Evolutionary conservation across 495 filamentous ascomycete genomes (phyloP), one percentile per base, ranked within the genome.

Genomic region (Rostrohypoxylon terebratum): DNA sequence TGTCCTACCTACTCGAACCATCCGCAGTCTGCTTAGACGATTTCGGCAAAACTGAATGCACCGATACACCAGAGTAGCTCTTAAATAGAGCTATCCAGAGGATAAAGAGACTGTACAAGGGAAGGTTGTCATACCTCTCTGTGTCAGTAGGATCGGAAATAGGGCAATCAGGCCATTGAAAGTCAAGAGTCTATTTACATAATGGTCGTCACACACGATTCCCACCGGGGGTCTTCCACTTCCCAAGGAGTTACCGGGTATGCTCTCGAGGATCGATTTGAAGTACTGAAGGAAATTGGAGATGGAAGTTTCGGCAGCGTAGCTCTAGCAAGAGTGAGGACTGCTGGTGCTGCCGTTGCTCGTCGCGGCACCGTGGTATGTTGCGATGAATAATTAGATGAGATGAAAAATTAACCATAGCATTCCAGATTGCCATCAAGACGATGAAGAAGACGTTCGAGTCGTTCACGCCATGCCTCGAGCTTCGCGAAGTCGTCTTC

Each of bases 401-500:
- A 53, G 28, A 44, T 16, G 16, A 42, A 63, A 65, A 20, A 73
- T 79, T 84, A 53, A 83, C 66, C 33, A 55, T 18, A 62, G n/a
- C 38, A 53, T 28, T 51, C 23, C 66, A 99, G 96, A 94, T 99
- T 73, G 96, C 96, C 2, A 97, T 99, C 78, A 99, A 99, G 84
- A 98, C 96, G 16, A 98, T 99, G 96, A 99, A 99, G 87, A 99
- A 99, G 87, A 93, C 92, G 0, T 99, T 98, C 73, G 94, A 98
- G 40, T 95, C 92, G 3, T 93, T 98, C 76, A 81, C 85, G 21
- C 93, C 92, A 44, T 98, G 96, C 78, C 79, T 97, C 67, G 96
- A 99, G 77, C 85, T 99, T 50, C 89, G 96, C 65, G 96, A 99
- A 79, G 96, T 99, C 59, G 94, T 98, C 78, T 99, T 99, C 82